phyloP scores from a whole-genome alignment of 768 basidiomycete genomes.

The Rhodotorula taiwanensis region DNA sequence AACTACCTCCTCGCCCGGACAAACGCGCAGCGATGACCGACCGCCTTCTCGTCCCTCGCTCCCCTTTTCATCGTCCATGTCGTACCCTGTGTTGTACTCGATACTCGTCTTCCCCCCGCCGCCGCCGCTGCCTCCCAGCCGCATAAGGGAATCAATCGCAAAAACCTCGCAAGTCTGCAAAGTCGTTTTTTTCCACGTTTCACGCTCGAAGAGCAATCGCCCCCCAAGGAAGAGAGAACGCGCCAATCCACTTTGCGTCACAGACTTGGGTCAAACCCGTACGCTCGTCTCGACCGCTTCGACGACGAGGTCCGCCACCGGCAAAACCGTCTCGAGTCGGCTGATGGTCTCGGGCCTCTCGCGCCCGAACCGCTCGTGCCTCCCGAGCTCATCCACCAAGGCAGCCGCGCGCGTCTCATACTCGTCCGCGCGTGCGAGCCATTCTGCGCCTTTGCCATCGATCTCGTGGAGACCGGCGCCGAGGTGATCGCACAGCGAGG shows the following conservation, averaged over 20 bases:
- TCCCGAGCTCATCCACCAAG: not conserved
- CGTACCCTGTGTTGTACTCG: not conserved
- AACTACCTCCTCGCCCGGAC: slow-evolving; percentile 64
- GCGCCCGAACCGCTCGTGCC: not conserved
- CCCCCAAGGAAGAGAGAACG: too few relatives aligned
- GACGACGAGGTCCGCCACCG: slow-evolving; percentile 2
- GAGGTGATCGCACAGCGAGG: not conserved
- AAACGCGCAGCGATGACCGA: slow-evolving; percentile 1
- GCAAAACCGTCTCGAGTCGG: not conserved
- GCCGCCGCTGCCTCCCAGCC: not conserved
- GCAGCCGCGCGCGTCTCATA: not conserved
- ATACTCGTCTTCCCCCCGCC: not conserved
- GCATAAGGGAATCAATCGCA: not conserved
- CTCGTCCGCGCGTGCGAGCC: too few relatives aligned
- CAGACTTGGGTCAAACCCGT: too few relatives aligned
- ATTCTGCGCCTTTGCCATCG: too few relatives aligned
- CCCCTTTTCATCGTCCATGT: not conserved
- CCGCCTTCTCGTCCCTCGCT: too few relatives aligned
- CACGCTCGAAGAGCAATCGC: too few relatives aligned
- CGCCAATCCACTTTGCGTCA: too few relatives aligned
- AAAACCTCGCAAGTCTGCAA: not conserved
- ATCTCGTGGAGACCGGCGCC: not conserved
- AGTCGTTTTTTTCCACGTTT: too few relatives aligned
- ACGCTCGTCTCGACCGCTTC: not conserved
- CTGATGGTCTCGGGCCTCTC: not conserved